Percentiles rank a stretch among this genome's conserved stretches.
Evolutionary conservation across 768 basidiomycete species (phyloP).

Genomic region (Steccherinum ochraceum): DNA sequence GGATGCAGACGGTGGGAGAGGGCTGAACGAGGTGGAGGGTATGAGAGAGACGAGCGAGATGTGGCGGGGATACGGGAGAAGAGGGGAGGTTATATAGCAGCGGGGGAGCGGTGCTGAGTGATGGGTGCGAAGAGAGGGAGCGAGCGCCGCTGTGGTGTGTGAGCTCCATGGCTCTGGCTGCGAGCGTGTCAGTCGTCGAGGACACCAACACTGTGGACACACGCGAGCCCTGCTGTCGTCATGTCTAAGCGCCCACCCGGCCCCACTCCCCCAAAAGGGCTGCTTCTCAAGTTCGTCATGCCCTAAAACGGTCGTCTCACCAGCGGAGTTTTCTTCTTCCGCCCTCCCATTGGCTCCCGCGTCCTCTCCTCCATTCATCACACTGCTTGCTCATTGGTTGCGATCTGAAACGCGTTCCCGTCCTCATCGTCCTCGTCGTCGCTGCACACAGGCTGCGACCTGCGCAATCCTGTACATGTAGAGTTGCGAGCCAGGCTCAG

Average conservation of each 20-base stretch:
- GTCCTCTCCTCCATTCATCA: neutral
- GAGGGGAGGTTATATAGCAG: conserved; percentile 2
- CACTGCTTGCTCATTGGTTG: neutral
- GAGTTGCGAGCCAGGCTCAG: too few species aligned
- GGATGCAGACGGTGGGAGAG: neutral
- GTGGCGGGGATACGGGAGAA: neutral
- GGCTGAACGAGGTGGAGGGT: neutral
- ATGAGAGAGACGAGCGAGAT: neutral
- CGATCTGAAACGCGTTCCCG: neutral
- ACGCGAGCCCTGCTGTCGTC: too few species aligned
- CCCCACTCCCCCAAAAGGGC: too few species aligned
- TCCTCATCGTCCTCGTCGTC: neutral
- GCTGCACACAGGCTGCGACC: too few species aligned
- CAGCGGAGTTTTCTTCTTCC: neutral
- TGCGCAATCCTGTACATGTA: too few species aligned
- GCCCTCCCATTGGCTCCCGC: neutral
- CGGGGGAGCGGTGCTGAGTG: too few species aligned
- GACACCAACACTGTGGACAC: too few species aligned
- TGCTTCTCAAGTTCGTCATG: neutral
- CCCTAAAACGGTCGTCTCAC: neutral
- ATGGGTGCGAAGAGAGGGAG: too few species aligned
- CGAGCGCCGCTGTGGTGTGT: too few species aligned
- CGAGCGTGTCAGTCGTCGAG: too few species aligned
- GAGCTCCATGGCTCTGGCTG: too few species aligned
- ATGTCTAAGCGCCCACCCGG: too few species aligned